A percentile compares a stretch with the other conserved stretches of the same genome.
Conservation (phyloP, 345 rosid species). For the Mangifera indica region DNA sequence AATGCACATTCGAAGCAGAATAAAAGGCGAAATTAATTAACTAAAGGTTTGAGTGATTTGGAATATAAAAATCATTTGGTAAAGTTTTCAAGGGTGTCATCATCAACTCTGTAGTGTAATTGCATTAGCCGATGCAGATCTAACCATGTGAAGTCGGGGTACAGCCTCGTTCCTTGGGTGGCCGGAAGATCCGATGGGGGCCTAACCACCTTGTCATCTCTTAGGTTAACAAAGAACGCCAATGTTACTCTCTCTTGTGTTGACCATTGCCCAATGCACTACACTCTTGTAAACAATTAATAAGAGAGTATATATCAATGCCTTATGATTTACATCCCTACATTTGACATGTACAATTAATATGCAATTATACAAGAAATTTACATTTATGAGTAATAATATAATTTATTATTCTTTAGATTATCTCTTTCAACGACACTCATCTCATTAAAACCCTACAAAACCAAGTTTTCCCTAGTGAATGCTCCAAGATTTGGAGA, state of each 20-base stretch:
- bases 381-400: too few relatives aligned
- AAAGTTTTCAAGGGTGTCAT: conserved; percentile 34
- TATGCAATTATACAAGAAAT: too few relatives aligned
- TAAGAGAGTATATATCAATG: too few relatives aligned
- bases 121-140: conserved; percentile 40
- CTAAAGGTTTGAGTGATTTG: background rate
- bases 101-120: conserved; percentile 32
- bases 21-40: background rate
- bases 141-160: conserved; percentile 50
- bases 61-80: conserved; percentile 29
- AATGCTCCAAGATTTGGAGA: too few relatives aligned
- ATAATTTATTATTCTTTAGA: too few relatives aligned
- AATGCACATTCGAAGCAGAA: background rate
- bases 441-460: too few relatives aligned
- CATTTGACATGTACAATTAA: too few relatives aligned
- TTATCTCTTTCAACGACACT: too few relatives aligned
- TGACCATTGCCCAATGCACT: too few relatives aligned
- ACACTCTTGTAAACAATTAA: too few relatives aligned
- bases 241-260: conserved; percentile 35
- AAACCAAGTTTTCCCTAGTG: too few relatives aligned
- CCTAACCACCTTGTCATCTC: conserved; percentile 39
- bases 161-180: conserved; percentile 23
- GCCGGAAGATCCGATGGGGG: conserved; percentile 33
- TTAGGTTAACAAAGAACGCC: conserved; percentile 47
- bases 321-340: too few relatives aligned